Evolutionary conservation across 1,284 basidiomycete genomes (phyloP).

Genomic region (Rhizoctonia solani): DNA sequence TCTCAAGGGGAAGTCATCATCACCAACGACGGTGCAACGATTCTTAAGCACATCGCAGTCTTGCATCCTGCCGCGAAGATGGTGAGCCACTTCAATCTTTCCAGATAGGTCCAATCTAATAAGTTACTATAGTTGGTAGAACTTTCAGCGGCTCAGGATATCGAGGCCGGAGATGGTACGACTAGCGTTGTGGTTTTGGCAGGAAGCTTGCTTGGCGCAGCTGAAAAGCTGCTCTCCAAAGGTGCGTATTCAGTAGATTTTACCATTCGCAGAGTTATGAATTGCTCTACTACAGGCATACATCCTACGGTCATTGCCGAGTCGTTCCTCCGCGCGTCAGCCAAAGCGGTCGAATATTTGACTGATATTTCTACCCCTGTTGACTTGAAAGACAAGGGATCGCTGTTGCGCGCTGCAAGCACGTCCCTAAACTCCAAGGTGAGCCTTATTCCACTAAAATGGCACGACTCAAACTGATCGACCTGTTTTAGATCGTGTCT

Average conservation of each 20-base stretch:
- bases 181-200: slow-evolving; percentile 97
- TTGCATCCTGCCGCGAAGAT: slow-evolving; percentile 98
- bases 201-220: slow-evolving; percentile 88
- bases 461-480: not conserved
- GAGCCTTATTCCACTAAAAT: slow-evolving; percentile 35
- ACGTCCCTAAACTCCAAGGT: slow-evolving; percentile 98
- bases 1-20: slow-evolving; percentile 96
- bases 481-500: slow-evolving; percentile 80
- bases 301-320: slow-evolving; percentile 98
- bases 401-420: slow-evolving; percentile 88
- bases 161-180: slow-evolving; percentile 99
- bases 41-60: slow-evolving; percentile 96
- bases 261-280: not conserved
- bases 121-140: slow-evolving; percentile 77
- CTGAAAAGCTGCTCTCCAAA: slow-evolving; percentile 96
- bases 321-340: slow-evolving; percentile 90
- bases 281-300: slow-evolving; percentile 55
- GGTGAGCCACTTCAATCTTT: slow-evolving; percentile 54
- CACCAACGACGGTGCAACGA: slow-evolving; percentile 99
- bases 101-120: slow-evolving; percentile 32
- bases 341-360: slow-evolving; percentile 92
- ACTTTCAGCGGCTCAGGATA: slow-evolving; percentile 96
- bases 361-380: slow-evolving; percentile 93
- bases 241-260: slow-evolving; percentile 50
- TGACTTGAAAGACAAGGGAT: slow-evolving; percentile 86